Evolutionary conservation across 1,284 basidiomycete species (phyloP).

Genomic region (Coriolopsis trogii): DNA sequence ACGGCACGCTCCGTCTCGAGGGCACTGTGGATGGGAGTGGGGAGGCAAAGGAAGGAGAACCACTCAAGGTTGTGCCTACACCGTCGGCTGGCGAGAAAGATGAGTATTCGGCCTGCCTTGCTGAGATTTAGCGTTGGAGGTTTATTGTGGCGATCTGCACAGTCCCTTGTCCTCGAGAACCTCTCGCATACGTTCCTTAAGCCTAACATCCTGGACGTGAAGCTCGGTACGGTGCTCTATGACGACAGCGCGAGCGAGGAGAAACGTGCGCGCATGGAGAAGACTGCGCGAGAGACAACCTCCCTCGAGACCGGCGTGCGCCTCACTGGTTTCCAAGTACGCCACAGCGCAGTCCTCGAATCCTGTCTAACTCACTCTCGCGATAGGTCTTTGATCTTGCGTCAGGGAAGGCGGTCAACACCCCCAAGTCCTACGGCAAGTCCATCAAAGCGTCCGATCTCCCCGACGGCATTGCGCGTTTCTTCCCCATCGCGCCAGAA

Average conservation of each 20-base stretch:
- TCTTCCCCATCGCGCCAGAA: conserved; percentile 65
- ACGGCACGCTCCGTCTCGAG: conserved; percentile 74
- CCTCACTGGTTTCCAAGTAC: conserved; percentile 89
- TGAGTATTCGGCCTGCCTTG: conserved; percentile 36
- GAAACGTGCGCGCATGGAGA: conserved; percentile 81
- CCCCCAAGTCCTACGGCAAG: conserved; percentile 83
- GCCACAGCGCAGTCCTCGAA: conserved; percentile 23
- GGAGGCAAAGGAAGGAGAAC: conserved; percentile 20
- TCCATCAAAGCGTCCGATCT: conserved; percentile 70
- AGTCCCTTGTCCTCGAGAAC: conserved; percentile 88
- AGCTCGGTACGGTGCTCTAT: conserved; percentile 87
- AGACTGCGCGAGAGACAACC: conserved; percentile 73
- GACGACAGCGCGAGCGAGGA: conserved; percentile 71
- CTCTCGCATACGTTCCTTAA: conserved; percentile 71
- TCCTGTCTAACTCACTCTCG: neutral
- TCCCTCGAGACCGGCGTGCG: conserved; percentile 76
- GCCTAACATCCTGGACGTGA: conserved; percentile 90
- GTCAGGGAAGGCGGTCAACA: conserved; percentile 55
- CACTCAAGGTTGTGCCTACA: conserved; percentile 32
- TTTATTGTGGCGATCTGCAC: conserved; percentile 33
- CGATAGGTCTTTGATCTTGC: conserved; percentile 74
- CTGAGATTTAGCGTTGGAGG: neutral
- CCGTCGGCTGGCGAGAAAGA: conserved; percentile 47
- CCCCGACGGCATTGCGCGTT: conserved; percentile 72
- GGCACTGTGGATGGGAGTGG: conserved; percentile 49